These are phyloP conservation scores for Xylariaceae sp. DNA, from an alignment of 2,329 filamentous ascomycete species.

Conservation along the genomic window DNA sequence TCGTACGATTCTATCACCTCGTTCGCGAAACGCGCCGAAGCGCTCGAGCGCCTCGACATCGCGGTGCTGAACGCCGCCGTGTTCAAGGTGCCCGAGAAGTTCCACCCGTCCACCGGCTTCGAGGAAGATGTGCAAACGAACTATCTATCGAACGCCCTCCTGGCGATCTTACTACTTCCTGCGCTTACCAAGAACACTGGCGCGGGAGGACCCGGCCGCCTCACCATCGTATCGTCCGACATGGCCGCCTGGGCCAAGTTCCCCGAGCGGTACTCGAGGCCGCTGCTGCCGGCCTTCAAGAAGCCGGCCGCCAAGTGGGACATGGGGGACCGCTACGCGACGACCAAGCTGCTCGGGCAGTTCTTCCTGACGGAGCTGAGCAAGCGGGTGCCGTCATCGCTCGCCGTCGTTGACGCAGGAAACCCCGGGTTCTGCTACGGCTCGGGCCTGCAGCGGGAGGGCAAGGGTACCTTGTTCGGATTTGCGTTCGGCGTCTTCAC, in stretches of 20 bases:
- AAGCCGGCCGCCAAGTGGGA: constrained; percentile 10
- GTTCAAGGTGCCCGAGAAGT: constrained; percentile 20
- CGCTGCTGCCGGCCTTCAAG: constrained; percentile 21
- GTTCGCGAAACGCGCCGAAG: constrained; percentile 7
- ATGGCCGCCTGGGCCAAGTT: constrained; percentile 26
- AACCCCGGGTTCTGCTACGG: constrained; percentile 20
- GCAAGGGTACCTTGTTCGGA: neutral
- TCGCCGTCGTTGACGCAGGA: constrained; percentile 13
- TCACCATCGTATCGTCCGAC: constrained; percentile 36
- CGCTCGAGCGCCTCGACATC: constrained; percentile 11
- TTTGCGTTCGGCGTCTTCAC: neutral
- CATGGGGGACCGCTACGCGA: constrained; percentile 21
- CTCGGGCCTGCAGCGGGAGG: constrained; percentile 9
- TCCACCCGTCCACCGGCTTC: constrained; percentile 28
- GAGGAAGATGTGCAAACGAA: constrained; percentile 54
- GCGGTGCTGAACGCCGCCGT: constrained; percentile 20
- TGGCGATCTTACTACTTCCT: constrained; percentile 50
- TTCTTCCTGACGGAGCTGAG: constrained; percentile 36
- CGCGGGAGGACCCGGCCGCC: constrained; percentile 4
- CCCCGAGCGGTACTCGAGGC: constrained; percentile 11
- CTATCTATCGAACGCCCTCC: constrained; percentile 52
- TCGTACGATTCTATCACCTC: constrained; percentile 15
- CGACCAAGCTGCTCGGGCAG: constrained; percentile 34
- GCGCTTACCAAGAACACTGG: constrained; percentile 36
- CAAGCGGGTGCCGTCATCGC: constrained; percentile 28